Evolutionary conservation across 148 eudicot genomes (phyloP), one percentile per base, ranked within the genome.

Genomic region (Cornus kousa): DNA sequence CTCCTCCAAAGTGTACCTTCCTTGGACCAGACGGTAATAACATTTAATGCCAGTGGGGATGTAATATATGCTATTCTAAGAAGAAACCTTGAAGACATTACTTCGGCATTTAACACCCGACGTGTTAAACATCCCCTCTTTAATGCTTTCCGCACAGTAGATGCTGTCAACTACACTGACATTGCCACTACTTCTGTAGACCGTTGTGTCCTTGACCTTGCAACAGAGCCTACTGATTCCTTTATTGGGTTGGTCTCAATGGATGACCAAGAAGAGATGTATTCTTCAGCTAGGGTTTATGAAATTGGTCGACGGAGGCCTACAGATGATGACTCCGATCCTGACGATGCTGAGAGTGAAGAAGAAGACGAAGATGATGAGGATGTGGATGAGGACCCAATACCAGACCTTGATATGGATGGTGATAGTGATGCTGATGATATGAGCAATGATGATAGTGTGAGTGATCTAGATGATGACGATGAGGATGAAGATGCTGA

Each of bases 261-360:
- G 92, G 99, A 96, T 50, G 98, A 96, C 62, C 94, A 89, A 68
- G 93, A 85, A 2, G 98, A 96, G 71, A 92, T 96, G 95, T 88
- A 81, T 81, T 93, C 99, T 1, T 92, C 97, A 1, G 99, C 98
- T 9, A 85, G 99, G 84, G 86, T 96, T 24, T 93, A 87, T 55
- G 99, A 96, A 82, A 96, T 96, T 0, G 99, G 99, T 13, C 91
- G 99, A 7, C 79, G 98, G 75, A 92, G 89, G 80, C 92, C 92
- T 8, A 94, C 98, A 0, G 98, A 96, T 55, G 99, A 93, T 57
- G 99, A 96, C 80, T 96, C 99, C 1, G 99, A 96, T 70, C 99
- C 99, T 0, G 99, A 96, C 78, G 99, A 93, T 66, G 98, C 89
- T 16, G 97, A 93, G 23, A 92, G 87, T 11, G 95, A 93, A 43